Percentiles rank a stretch among this genome's conserved stretches.
Conservation (phyloP, 495 filamentous ascomycete species). For the Penicillium manginii region DNA sequence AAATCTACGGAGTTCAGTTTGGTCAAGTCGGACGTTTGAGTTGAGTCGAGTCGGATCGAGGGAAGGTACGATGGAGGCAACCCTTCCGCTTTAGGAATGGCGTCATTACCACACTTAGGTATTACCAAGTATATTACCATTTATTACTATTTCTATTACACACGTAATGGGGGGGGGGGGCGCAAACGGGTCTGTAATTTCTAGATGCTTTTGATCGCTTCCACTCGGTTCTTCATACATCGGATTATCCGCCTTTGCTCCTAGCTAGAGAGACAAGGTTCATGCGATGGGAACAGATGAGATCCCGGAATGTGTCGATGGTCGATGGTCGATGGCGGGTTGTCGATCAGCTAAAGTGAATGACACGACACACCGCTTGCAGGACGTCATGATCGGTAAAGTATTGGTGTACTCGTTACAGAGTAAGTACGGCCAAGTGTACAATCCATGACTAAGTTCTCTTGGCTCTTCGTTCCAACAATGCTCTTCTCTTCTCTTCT, state of each 20-base stretch:
- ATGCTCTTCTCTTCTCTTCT: too few species aligned
- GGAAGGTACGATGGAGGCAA: constrained; percentile 23
- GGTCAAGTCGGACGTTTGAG: constrained; percentile 3
- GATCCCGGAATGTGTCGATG: constrained; percentile 6
- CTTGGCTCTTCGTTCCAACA: constrained; percentile 7
- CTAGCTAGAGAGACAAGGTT: background rate
- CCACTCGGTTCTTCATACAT: background rate
- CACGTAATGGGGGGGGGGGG: too few species aligned
- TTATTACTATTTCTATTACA: constrained; percentile 13
- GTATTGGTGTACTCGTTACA: too few species aligned
- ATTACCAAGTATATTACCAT: too few species aligned
- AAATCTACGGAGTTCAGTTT: background rate
- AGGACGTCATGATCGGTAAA: constrained; percentile 28
- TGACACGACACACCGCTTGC: constrained; percentile 28
- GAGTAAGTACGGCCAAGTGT: too few species aligned
- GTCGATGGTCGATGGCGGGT: constrained; percentile 8
- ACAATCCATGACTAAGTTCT: constrained; percentile 13
- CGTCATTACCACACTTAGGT: constrained; percentile 28
- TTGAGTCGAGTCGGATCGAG: background rate
- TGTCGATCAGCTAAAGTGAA: constrained; percentile 12
- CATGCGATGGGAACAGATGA: background rate
- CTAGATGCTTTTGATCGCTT: too few species aligned
- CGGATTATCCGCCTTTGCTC: background rate
- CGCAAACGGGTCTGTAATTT: background rate
- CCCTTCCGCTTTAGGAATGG: constrained; percentile 29